Evolutionary conservation across 495 filamentous ascomycete species (phyloP).

Genomic region (Terfezia boudieri): DNA sequence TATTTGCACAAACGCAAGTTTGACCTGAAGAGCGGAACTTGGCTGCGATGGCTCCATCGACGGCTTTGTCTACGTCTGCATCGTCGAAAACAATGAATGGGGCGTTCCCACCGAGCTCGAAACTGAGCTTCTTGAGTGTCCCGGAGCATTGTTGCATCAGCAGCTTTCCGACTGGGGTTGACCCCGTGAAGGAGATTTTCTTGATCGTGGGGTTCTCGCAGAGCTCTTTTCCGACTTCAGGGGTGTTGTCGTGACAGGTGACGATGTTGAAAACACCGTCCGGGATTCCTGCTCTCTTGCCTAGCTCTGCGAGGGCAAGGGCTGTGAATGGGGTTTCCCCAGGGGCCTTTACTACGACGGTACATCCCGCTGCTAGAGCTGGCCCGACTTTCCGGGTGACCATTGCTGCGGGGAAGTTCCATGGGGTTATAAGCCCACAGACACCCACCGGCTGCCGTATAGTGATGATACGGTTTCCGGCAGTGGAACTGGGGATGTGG

Average conservation of each 20-base stretch:
- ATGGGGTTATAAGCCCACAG: slow-evolving; percentile 84
- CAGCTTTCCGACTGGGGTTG: slow-evolving; percentile 65
- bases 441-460: slow-evolving; percentile 79
- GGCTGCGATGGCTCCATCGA: slow-evolving; percentile 47
- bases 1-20: slow-evolving; percentile 79
- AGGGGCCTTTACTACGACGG: slow-evolving; percentile 65
- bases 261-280: slow-evolving; percentile 69
- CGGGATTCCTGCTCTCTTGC: slow-evolving; percentile 61
- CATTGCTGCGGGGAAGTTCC: slow-evolving; percentile 93
- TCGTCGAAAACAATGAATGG: slow-evolving; percentile 91
- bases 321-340: slow-evolving; percentile 71
- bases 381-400: slow-evolving; percentile 74
- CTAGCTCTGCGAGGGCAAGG: slow-evolving; percentile 62
- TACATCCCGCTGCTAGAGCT: slow-evolving; percentile 64
- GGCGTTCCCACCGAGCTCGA: slow-evolving; percentile 78
- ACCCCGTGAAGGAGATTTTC: slow-evolving; percentile 81
- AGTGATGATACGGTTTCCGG: slow-evolving; percentile 55
- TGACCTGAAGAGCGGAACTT: slow-evolving; percentile 81
- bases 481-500: slow-evolving; percentile 35
- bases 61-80: slow-evolving; percentile 56
- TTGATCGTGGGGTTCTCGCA: slow-evolving; percentile 48
- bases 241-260: slow-evolving; percentile 47
- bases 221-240: slow-evolving; percentile 47
- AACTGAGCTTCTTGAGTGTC: slow-evolving; percentile 66
- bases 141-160: slow-evolving; percentile 63